These are phyloP conservation scores for Murraya koenigii DNA, from an alignment of 345 rosid species.

Conservation along the genomic window DNA sequence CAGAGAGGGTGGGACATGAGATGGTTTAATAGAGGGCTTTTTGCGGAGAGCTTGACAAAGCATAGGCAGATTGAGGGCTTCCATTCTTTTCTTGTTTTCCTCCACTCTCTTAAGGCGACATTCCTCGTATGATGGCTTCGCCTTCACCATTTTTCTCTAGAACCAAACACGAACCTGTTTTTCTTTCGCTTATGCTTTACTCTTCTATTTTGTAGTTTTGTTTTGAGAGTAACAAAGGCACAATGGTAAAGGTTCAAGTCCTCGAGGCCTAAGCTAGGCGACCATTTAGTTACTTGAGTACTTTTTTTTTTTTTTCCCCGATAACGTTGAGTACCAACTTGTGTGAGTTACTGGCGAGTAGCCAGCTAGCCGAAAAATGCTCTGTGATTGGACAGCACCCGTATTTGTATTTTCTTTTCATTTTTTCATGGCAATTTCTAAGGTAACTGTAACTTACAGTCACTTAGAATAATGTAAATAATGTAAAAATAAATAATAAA, in stretches of 20 bases:
- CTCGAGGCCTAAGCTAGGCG: slow-evolving; percentile 8
- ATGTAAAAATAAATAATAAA: too few relatives aligned
- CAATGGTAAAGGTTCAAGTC: neutral
- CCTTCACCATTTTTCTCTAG: slow-evolving; percentile 33
- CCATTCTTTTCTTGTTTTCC: slow-evolving; percentile 86
- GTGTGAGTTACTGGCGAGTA: neutral
- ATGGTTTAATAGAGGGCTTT: slow-evolving; percentile 34
- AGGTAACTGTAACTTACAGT: neutral
- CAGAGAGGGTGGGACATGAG: slow-evolving; percentile 36
- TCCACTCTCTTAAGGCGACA: slow-evolving; percentile 54
- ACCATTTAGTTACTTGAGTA: too few relatives aligned
- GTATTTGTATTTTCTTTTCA: neutral
- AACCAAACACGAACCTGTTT: neutral
- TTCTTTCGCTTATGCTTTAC: too few relatives aligned
- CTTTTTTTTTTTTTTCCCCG: too few relatives aligned
- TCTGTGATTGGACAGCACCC: neutral
- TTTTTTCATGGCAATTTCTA: neutral
- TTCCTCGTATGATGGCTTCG: slow-evolving; percentile 53
- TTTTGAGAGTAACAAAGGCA: neutral
- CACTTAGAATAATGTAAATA: too few relatives aligned
- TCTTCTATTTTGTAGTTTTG: too few relatives aligned
- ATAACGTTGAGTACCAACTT: slow-evolving; percentile 22
- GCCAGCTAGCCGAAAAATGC: neutral
- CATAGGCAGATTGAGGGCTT: slow-evolving; percentile 63
- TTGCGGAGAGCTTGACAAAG: slow-evolving; percentile 52